Evolutionary conservation across 495 filamentous ascomycete species (phyloP).

Genomic region (Astrothelium macrocarpum): DNA sequence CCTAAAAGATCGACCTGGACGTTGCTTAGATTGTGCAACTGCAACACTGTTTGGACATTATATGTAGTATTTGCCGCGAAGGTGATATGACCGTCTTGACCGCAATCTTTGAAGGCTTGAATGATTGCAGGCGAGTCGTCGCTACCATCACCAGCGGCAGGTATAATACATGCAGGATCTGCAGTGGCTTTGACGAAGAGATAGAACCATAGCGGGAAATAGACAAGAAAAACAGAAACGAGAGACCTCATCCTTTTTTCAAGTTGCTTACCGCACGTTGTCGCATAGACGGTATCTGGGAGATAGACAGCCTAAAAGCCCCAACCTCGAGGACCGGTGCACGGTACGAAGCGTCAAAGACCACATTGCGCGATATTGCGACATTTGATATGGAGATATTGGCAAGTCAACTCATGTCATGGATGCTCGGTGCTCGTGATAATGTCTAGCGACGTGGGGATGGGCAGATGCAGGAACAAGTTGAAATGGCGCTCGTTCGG

Average conservation of each 20-base stretch:
- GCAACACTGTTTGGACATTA: not conserved
- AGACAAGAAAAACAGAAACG: not conserved
- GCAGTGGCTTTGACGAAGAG: not conserved
- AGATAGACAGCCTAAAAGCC: not conserved
- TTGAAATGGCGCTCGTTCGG: not conserved
- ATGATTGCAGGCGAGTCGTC: slow-evolving; percentile 3
- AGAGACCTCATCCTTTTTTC: not conserved
- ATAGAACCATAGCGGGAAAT: not conserved
- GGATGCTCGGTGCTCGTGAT: not conserved
- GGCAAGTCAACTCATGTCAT: not conserved
- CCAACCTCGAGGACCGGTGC: not conserved
- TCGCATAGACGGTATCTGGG: not conserved
- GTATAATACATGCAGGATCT: not conserved
- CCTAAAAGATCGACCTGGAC: slow-evolving; percentile 28
- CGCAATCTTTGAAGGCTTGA: not conserved
- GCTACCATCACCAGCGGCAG: not conserved
- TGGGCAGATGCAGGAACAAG: not conserved
- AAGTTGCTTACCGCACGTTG: not conserved
- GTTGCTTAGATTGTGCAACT: not conserved
- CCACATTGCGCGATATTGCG: not conserved
- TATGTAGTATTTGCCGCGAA: not conserved
- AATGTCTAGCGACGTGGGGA: not conserved
- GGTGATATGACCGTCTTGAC: not conserved
- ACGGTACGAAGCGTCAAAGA: not conserved
- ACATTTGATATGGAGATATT: not conserved